Evolutionary conservation across 805 yeast genomes (phyloP), one percentile per base, ranked within the genome.

Genomic region (Saccharomyces paradoxus): DNA sequence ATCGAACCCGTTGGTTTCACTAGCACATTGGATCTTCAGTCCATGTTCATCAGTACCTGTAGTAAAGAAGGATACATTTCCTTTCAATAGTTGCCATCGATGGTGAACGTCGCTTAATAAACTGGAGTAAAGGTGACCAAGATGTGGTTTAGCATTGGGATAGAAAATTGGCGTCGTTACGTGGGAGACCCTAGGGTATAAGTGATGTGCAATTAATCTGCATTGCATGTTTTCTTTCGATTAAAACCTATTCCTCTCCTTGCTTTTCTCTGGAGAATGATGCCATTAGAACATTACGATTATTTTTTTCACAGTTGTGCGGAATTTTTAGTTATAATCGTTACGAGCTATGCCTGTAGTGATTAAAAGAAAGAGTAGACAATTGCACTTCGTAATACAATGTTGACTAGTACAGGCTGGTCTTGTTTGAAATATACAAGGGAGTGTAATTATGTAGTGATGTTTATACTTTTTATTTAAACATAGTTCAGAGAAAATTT

Each of bases 21-120:
- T 96, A 0, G 95, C 97, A n/a, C 80, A 76, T 62, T 89, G 96
- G 30, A 92, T 92, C 73, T 94, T 94, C 53, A 90, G 72, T 0
- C 99, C 99, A 68, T 94, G 99, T 70, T 94, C 99, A 68, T 94
- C 99, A 0, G 97, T 91, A 0, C 99, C 99, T 0, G 98, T 94
- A 6, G 88, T 80, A 64, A 91, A 79, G 56, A 73, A 79, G 0
- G 83, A 71, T 0, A 80, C 70, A 1, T 78, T 71, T 0, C 70
- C 71, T 9, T 70, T 67, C 32, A 85, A 70, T 17, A 63, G 62
- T 41, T 79, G 80, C 96, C 96, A 92, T 59, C 97, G 75, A 57
- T 77, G 80, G 51, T 84, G 75, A 1, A 84, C 84, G 70, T 94
- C 99, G 50, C 91, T 83, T 48, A 94, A 70, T 0, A 89, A 75